A percentile compares a stretch with the other conserved stretches of the same genome.
Evolutionary conservation across 108 stramenopile species (phyloP).

Genomic region (Schizochytrium sp.): DNA sequence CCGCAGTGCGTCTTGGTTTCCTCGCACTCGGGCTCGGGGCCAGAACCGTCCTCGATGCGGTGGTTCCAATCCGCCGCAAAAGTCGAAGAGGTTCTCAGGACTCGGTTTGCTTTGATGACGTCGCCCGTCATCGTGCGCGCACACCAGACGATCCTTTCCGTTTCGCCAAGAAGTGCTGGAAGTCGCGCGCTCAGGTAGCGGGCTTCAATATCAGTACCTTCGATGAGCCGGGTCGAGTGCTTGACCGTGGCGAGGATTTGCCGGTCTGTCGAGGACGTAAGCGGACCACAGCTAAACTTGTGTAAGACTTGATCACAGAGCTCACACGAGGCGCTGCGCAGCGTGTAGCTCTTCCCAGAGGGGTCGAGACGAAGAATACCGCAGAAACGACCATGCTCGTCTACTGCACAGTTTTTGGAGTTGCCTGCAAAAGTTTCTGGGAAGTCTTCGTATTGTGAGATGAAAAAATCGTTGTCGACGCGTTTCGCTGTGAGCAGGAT

Average conservation of each 20-base stretch:
- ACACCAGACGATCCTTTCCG: neutral
- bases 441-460: constrained; percentile 8
- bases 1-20: neutral
- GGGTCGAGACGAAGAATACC: neutral
- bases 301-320: neutral
- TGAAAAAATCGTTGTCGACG: neutral
- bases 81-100: neutral
- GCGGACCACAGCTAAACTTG: neutral
- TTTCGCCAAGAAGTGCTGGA: neutral
- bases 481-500: neutral
- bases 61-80: neutral
- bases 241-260: constrained; percentile 4
- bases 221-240: neutral
- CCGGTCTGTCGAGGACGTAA: neutral
- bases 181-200: neutral
- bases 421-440: neutral
- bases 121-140: neutral
- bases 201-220: neutral
- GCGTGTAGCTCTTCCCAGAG: neutral
- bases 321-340: neutral
- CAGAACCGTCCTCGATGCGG: neutral
- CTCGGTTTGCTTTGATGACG: neutral
- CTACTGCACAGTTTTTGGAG: neutral
- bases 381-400: neutral
- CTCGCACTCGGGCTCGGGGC: too few species aligned